A percentile compares a stretch with the other conserved stretches of the same genome.
Conservation (phyloP, 495 filamentous ascomycete species). For the Aspergillus nidulans region DNA sequence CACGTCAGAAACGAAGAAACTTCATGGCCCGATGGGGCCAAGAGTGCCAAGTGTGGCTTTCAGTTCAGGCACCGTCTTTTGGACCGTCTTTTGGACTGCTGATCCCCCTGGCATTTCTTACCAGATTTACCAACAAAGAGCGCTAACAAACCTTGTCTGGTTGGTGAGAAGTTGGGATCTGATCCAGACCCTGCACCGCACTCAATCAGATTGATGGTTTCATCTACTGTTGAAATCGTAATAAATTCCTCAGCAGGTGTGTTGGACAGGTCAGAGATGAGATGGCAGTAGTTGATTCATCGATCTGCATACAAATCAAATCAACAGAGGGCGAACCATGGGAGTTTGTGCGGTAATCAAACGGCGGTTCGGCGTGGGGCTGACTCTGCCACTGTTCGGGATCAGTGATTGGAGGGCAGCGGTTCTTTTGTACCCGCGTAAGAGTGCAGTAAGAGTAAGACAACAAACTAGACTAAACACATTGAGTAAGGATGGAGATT, state of each 20-base stretch:
- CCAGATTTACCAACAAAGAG: background rate
- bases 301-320: background rate
- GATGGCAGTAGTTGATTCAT: conserved; percentile 4
- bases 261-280: conserved; percentile 13
- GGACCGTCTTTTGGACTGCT: conserved; percentile 1
- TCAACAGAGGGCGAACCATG: background rate
- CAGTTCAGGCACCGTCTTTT: conserved; percentile 13
- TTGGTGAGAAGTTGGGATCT: background rate
- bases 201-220: conserved; percentile 5
- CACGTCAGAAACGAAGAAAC: conserved; percentile 2
- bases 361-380: conserved; percentile 7
- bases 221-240: background rate
- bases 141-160: conserved; percentile 7
- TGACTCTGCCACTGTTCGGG: background rate
- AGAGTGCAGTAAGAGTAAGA: background rate
- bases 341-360: background rate
- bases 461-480: conserved; percentile 8
- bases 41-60: conserved; percentile 1
- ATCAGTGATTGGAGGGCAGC: background rate
- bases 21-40: background rate
- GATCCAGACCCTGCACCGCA: conserved; percentile 5
- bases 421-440: background rate
- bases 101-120: conserved; percentile 9
- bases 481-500: conserved; percentile 8
- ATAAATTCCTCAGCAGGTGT: background rate